These are phyloP conservation scores for Amauroascus niger DNA, from an alignment of 2,329 filamentous ascomycete species.

Conservation along the genomic window DNA sequence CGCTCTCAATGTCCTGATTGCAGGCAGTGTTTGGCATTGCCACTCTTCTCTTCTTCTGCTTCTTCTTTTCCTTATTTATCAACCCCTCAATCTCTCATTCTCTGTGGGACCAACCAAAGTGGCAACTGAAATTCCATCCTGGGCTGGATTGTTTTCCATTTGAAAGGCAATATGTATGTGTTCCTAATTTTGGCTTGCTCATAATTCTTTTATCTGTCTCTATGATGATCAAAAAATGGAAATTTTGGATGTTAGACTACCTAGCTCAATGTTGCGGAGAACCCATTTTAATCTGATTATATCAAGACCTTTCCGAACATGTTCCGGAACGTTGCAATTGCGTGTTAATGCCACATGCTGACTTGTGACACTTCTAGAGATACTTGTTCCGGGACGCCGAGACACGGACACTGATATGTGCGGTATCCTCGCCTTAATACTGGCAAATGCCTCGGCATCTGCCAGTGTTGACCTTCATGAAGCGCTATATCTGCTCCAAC, in stretches of 20 bases:
- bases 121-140: background rate
- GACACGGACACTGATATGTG: conserved; percentile 42
- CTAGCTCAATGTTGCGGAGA: conserved; percentile 38
- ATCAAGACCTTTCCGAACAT: background rate
- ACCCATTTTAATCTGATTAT: conserved; percentile 18
- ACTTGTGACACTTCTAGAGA: conserved; percentile 9
- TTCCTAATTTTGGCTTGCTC: background rate
- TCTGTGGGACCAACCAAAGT: background rate
- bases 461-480: conserved; percentile 61
- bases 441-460: conserved; percentile 45
- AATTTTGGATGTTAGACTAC: conserved; percentile 42
- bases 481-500: conserved; percentile 60
- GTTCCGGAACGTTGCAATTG: background rate
- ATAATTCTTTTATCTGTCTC: conserved; percentile 9
- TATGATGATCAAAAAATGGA: conserved; percentile 28
- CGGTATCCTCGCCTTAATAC: conserved; percentile 52
- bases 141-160: background rate
- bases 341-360: background rate
- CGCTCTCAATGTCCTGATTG: conserved; percentile 8
- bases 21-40: background rate
- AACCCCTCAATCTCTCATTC: background rate
- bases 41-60: background rate
- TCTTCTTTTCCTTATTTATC: background rate
- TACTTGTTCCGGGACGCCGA: background rate
- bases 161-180: background rate